Base-by-base conservation (phyloP, 805 yeast species). In the Maudiozyma barnettii region DNA sequence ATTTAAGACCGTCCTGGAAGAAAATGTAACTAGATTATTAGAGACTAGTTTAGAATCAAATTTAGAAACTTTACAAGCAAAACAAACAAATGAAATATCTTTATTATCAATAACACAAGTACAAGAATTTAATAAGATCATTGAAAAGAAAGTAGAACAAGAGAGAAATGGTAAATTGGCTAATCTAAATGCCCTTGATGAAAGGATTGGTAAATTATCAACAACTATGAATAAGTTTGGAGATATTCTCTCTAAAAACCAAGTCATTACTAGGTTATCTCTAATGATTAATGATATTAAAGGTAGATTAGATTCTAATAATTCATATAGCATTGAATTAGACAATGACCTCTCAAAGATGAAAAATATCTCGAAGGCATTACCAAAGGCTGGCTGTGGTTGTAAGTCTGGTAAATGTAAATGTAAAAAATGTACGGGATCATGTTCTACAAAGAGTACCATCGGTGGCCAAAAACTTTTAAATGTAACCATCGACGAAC, bases 141-240 rank as follows among this genome's bases (percentile, higher is more conserved):
- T 88, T 43, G 62, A 73, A 41, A 74, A 76, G 46, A 75, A 75
- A 49, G 75, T 90, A 46, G 90, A 83, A 52, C 52, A 63, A 12
- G 95, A 84, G 72, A 81, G 98, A 68, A 73, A 81, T 52, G 87
- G 89, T 23, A 81, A 93, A 61, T 76, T 90, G 57, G 74, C 83
- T 42, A 74, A 82, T 57, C 73, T 93, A 58, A 74, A 75, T 31
- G 77, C 79, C 48, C 73, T 93, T 47, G 71, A 76, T 54, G 51
- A 68, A 10, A 74, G 79, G 56, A 70, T 84, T 45, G 70, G 66
- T 22, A 72, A 75, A 33, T 72, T 91, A 33, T 29, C 54, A 10
- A 51, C 54, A 5, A 55, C 61, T 4, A 55, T 77, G 57, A 65
- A 68, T 31, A 56, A 72, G 43, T 72, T 80, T 16, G 73, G 72